Percentiles rank a stretch among this genome's conserved stretches.
Conservation (phyloP, 192 early-diverging fungal species). For the Rhizoclosmatium globosum region DNA sequence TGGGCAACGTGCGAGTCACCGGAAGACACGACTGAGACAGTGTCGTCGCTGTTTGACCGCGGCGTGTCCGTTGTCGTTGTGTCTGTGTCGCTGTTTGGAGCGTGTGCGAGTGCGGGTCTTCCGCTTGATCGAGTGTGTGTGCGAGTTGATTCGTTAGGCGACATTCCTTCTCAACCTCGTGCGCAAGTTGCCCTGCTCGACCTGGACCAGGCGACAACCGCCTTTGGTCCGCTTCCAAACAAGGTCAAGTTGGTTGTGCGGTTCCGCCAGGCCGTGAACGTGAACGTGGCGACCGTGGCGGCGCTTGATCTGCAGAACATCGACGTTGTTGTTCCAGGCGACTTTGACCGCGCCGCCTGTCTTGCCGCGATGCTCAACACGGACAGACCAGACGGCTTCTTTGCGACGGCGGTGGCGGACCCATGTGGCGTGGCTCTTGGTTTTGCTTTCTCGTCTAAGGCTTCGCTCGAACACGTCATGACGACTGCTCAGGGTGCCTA, state of each 20-base stretch:
- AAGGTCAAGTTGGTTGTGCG: neutral
- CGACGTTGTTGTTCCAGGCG: neutral
- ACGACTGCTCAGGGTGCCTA: slow-evolving; percentile 87
- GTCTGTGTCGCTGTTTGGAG: neutral
- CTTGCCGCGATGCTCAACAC: slow-evolving; percentile 50
- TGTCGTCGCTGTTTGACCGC: neutral
- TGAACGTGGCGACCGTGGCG: neutral
- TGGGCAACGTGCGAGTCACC: neutral
- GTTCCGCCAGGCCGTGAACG: neutral
- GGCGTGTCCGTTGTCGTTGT: neutral
- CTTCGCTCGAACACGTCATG: slow-evolving; percentile 85
- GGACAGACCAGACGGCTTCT: slow-evolving; percentile 92
- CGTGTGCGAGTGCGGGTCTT: neutral
- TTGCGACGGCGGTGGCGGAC: slow-evolving; percentile 93
- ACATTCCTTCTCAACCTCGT: neutral
- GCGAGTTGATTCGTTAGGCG: neutral
- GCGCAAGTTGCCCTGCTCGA: neutral
- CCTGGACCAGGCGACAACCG: neutral
- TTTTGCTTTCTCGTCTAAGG: slow-evolving; percentile 87
- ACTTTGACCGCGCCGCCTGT: neutral
- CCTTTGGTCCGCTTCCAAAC: neutral
- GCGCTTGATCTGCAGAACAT: neutral
- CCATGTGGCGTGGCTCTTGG: slow-evolving; percentile 89
- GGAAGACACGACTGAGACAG: neutral
- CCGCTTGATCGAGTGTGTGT: neutral